Conservation (phyloP, 2,329 filamentous ascomycete genomes). For the Hypoxylon sp. region DNA sequence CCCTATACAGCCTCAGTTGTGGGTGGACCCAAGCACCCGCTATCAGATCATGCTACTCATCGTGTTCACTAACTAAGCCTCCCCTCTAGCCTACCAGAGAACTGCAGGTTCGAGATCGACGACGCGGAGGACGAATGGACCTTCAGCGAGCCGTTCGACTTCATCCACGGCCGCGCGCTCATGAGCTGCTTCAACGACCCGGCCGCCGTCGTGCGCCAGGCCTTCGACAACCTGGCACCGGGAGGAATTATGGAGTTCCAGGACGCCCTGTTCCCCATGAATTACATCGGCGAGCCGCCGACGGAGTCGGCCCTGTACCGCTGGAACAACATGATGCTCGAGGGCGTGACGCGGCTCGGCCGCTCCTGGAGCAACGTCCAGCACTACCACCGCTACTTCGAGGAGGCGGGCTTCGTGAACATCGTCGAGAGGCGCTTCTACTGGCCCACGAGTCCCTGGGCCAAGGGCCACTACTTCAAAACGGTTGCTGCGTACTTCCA, state of each 20-base stretch:
- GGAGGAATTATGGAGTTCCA: slow-evolving; percentile 59
- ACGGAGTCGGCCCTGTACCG: slow-evolving; percentile 53
- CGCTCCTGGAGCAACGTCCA: slow-evolving; percentile 52
- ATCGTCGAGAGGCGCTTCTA: slow-evolving; percentile 52
- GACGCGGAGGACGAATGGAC: slow-evolving; percentile 69
- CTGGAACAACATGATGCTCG: slow-evolving; percentile 54
- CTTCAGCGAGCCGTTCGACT: slow-evolving; percentile 64
- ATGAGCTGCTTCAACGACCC: slow-evolving; percentile 66
- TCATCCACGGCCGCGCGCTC: slow-evolving; percentile 67
- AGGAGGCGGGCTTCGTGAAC: slow-evolving; percentile 53
- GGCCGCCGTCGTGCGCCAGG: slow-evolving; percentile 61
- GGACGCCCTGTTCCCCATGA: slow-evolving; percentile 52
- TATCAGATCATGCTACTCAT: background rate
- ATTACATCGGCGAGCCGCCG: slow-evolving; percentile 53
- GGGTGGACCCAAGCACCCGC: slow-evolving; percentile 3
- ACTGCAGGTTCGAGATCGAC: slow-evolving; percentile 68
- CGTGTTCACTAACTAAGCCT: slow-evolving; percentile 16
- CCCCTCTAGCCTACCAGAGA: slow-evolving; percentile 61
- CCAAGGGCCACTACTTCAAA: slow-evolving; percentile 55
- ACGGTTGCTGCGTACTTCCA: slow-evolving; percentile 53
- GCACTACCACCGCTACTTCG: slow-evolving; percentile 51
- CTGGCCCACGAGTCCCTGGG: slow-evolving; percentile 57
- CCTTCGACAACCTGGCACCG: slow-evolving; percentile 59
- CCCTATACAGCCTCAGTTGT: slow-evolving; percentile 62
- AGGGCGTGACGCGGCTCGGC: slow-evolving; percentile 50